These are phyloP conservation scores for Zizania palustris DNA, from an alignment of 202 grass and related monocot genomes.

Conservation along the genomic window DNA sequence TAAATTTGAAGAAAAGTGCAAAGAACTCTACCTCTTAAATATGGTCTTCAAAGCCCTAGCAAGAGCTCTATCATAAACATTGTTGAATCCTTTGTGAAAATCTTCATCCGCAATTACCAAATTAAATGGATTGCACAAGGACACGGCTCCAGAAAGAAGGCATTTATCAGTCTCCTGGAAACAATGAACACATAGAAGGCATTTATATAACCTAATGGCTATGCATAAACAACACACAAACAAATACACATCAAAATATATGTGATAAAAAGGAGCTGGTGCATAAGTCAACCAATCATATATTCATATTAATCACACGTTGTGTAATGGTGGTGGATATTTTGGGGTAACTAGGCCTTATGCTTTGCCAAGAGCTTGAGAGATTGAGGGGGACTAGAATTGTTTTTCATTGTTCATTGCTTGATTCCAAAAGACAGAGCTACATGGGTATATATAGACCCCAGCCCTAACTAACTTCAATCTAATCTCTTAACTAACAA, in stretches of 20 bases:
- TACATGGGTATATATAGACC: too few relatives aligned
- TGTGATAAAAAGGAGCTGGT: background rate
- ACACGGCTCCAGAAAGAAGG: slow-evolving; percentile 84
- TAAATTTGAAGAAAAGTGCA: slow-evolving; percentile 30
- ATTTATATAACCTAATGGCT: background rate
- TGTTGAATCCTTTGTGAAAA: slow-evolving; percentile 97
- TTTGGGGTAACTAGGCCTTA: too few relatives aligned
- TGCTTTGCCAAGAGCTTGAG: too few relatives aligned
- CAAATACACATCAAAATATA: background rate
- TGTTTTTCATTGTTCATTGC: too few relatives aligned
- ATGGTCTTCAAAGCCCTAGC: slow-evolving; percentile 60
- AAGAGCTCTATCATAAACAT: slow-evolving; percentile 87
- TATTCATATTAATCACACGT: background rate
- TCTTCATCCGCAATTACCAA: slow-evolving; percentile 96
- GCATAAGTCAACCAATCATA: background rate
- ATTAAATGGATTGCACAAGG: slow-evolving; percentile 96
- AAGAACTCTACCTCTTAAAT: slow-evolving; percentile 77
- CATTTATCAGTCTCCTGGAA: slow-evolving; percentile 77
- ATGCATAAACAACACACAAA: background rate
- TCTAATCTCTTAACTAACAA: too few relatives aligned
- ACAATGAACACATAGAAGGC: slow-evolving; percentile 12
- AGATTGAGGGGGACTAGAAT: too few relatives aligned
- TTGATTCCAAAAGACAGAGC: too few relatives aligned
- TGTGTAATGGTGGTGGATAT: background rate
- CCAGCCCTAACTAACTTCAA: too few relatives aligned